Percentiles rank a stretch among this genome's conserved stretches.
Evolutionary conservation across 225 moss, liverwort and hornwort species (phyloP).

Genomic region (Lunularia cruciata): DNA sequence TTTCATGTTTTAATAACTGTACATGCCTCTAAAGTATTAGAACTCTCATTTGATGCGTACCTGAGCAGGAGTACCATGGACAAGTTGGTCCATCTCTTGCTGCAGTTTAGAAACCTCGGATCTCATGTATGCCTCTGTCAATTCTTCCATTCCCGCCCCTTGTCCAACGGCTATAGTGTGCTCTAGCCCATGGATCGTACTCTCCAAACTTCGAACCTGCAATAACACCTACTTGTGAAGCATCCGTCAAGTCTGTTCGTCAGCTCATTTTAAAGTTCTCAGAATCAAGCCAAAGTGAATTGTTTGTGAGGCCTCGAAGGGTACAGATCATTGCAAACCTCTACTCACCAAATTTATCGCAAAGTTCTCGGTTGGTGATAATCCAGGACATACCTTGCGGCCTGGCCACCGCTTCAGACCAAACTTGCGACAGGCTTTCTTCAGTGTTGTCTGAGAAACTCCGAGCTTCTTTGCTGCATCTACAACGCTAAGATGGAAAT

Average conservation of each 20-base stretch:
- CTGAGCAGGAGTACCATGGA: constrained; percentile 82
- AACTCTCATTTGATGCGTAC: no score
- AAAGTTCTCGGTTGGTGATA: neutral
- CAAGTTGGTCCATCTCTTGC: constrained; percentile 87
- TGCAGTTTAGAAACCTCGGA: constrained; percentile 77
- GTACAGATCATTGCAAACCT: no score
- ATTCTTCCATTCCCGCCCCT: constrained; percentile 73
- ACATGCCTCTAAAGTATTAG: no score
- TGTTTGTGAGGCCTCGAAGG: neutral
- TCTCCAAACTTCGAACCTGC: constrained; percentile 87
- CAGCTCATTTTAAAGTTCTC: no score
- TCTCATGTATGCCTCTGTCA: constrained; percentile 77
- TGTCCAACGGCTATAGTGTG: constrained; percentile 84
- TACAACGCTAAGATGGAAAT: constrained; percentile 84
- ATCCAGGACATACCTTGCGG: constrained; percentile 57
- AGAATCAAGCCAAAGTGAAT: no score
- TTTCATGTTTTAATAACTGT: no score
- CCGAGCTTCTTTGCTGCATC: constrained; percentile 93
- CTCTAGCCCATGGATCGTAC: constrained; percentile 74
- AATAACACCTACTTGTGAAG: neutral
- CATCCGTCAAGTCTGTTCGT: neutral
- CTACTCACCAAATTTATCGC: no score
- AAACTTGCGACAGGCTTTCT: constrained; percentile 92
- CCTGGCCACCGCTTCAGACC: constrained; percentile 95
- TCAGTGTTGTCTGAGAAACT: constrained; percentile 86